Base-by-base conservation (phyloP, 1,139 yeast species). In the Scheffersomyces lignicola region DNA sequence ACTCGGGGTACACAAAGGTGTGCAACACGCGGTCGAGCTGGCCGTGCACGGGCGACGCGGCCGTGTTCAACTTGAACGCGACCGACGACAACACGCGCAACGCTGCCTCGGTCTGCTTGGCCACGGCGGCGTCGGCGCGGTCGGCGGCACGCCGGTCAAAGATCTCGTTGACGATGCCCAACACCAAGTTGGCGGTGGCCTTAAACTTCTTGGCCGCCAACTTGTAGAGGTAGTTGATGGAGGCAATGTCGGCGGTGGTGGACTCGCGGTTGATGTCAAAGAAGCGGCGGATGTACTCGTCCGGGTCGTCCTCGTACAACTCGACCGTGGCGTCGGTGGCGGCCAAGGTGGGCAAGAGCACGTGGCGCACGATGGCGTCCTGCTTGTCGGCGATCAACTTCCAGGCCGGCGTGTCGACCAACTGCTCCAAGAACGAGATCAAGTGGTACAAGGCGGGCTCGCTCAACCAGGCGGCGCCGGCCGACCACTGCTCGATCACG, bases 221-320 rank as follows among this genome's bases (percentile, higher is more conserved):
- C 52, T 67, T 62, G 53, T 76, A 78, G 32, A 90, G 62, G 47
- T 88, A 86, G 56, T 83, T 84, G 34, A 84, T 76, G 2, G 96
- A 83, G 0, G 96, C 96, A 28, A 79, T 78, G 51, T 87, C 96
- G 0, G 95, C 79, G 9, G 92, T 82, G 32, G 78, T 75, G 24
- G 78, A 73, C 44, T 86, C 95, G 45, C 85, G 80, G 50, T 78
- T 80, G 39, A 80, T 67, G 52, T 82, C 89, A 45, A 80, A 81
- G 49, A 64, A 81, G 45, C 85, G 71, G 62, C 89, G 73, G 24
- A 83, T 71, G 49, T 83, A 84, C 48, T 83, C 90, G 44, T 80
- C 86, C 5, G 84, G 80, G 42, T 83, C 90, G 42, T 78, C 85
- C 47, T 83, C 85, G 49, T 78, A 80, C 36, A 81, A 60, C 47